Evolutionary conservation across 331 rosid genomes (phyloP).

Genomic region (Telfairia occidentalis): DNA sequence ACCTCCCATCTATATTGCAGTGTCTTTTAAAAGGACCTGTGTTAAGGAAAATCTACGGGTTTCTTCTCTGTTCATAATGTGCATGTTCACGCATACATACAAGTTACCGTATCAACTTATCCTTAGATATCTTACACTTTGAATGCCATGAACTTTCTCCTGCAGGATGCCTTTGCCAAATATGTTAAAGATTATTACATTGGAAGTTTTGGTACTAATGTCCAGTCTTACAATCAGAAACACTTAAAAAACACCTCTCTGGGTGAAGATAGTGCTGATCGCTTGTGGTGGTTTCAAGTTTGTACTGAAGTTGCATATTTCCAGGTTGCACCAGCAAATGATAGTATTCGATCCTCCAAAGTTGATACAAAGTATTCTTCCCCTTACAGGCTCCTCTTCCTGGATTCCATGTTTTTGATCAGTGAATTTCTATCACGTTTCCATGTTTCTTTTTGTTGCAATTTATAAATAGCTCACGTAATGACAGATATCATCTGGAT

Average conservation of each 20-base stretch:
- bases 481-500: slow-evolving; percentile 78
- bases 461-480: slow-evolving; percentile 9
- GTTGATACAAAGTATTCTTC: slow-evolving; percentile 50
- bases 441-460: not conserved
- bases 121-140: not conserved
- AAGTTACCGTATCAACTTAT: not conserved
- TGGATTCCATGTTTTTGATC: not conserved
- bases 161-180: slow-evolving; percentile 73
- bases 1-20: not conserved
- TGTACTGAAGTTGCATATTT: slow-evolving; percentile 93
- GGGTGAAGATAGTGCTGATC: slow-evolving; percentile 35
- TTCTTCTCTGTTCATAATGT: not conserved
- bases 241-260: slow-evolving; percentile 51
- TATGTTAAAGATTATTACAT: slow-evolving; percentile 54
- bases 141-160: not conserved
- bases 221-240: slow-evolving; percentile 48
- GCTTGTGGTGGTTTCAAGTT: slow-evolving; percentile 99
- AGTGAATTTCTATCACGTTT: not conserved
- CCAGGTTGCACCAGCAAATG: slow-evolving; percentile 90
- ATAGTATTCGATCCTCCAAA: slow-evolving; percentile 72
- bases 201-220: slow-evolving; percentile 28
- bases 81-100: not conserved
- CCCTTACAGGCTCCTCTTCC: slow-evolving; percentile 15
- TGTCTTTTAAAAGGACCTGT: not conserved
- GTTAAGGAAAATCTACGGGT: not conserved